phyloP scores from a whole-genome alignment of 306 rosid species.

The Dryas drummondii region DNA sequence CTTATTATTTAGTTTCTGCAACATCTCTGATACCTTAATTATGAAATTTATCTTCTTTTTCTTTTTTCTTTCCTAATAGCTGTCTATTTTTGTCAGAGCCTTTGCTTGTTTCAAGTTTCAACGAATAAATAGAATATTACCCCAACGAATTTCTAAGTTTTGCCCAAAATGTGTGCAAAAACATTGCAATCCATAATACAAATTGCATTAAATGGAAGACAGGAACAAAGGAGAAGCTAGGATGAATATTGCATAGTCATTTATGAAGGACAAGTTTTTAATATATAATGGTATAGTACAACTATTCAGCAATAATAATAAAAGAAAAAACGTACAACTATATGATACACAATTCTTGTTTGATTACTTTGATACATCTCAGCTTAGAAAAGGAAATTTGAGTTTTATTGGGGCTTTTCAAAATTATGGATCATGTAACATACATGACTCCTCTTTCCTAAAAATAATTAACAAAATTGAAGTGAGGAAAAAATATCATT shows the following conservation, averaged over 20 bases:
- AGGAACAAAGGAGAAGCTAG: too few species aligned
- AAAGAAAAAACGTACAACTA: background rate
- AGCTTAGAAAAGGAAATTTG: conserved; percentile 17
- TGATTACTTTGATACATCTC: conserved; percentile 13
- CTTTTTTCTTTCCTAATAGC: too few species aligned
- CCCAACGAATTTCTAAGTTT: too few species aligned
- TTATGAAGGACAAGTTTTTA: background rate
- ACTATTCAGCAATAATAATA: background rate
- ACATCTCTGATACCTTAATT: too few species aligned
- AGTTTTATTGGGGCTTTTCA: conserved; percentile 34
- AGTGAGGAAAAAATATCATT: conserved; percentile 12
- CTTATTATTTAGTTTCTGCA: too few species aligned
- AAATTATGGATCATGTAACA: conserved; percentile 39
- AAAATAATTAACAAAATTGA: background rate
- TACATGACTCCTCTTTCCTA: background rate
- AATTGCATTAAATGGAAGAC: too few species aligned
- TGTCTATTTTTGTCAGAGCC: too few species aligned
- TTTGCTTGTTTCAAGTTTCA: too few species aligned
- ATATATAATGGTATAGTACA: background rate
- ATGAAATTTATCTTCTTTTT: too few species aligned
- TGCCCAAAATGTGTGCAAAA: too few species aligned
- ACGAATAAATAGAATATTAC: too few species aligned
- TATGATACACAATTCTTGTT: conserved; percentile 16
- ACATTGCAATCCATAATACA: too few species aligned
- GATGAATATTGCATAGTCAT: background rate